Evolutionary conservation across 2,329 filamentous ascomycete species (phyloP), one percentile per base, ranked within the genome.

Genomic region (Stagonosporopsis rhizophila): DNA sequence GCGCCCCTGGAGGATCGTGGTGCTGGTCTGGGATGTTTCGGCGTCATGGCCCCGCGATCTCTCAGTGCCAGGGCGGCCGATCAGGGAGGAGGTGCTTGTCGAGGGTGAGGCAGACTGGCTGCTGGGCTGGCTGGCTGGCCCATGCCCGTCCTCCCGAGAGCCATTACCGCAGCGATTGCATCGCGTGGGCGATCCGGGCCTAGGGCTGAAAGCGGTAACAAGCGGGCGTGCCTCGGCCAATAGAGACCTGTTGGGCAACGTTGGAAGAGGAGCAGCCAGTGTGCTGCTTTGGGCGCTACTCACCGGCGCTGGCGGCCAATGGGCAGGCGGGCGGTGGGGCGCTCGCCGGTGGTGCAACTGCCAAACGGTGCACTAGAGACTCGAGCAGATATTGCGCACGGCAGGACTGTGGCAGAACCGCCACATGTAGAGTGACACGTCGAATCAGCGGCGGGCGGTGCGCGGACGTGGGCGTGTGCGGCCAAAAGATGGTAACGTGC

Each of bases 361-460:
- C 63, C 62, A 66, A 74, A 74, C 72, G 72, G 71, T 68, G 62
- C 64, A 66, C 70, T 73, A 73, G 67, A 47, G 64, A 68, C 60
- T 70, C 62, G 70, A n/a, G n/a, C n/a, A 69, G 59, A 52, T 41
- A 54, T 57, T 56, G 56, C 41, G 32, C 44, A 58, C 64, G 65
- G 64, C 58, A 60, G 51, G 61, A 68, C n/a, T n/a, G 52, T 60
- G 58, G 58, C 42, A 63, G 59, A 59, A 59, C 28, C 30, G 61
- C 58, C 52, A 63, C 58, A 55, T 14, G 57, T 49, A 49, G 53
- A 55, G 58, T 64, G 66, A 68, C 66, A 64, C 66, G 66, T 67
- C 61, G 46, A 55, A 58, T 56, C 57, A 49, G 50, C 44, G 39
- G 52, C 46, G 58, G 50, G 52, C 54, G 64, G 68, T 44, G 65